Conservation (phyloP, 192 early-diverging fungal species). For the Umbelopsis sp. region DNA sequence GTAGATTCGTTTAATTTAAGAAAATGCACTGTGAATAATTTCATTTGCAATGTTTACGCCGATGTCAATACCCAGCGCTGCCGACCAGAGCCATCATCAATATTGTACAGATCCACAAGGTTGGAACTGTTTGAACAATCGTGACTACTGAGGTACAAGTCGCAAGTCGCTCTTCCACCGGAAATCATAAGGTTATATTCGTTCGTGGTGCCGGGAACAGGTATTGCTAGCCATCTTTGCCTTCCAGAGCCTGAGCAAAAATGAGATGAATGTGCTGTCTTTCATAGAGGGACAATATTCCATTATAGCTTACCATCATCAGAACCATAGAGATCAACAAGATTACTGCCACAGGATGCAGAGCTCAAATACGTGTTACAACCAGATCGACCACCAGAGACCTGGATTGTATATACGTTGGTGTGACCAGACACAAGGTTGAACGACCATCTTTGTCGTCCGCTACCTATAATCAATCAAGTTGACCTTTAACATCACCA, state of each 20-base stretch:
- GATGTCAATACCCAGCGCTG: not conserved
- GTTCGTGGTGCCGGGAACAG: not conserved
- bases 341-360: not conserved
- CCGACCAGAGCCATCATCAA: conserved; percentile 5
- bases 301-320: not conserved
- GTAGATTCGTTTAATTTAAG: not conserved
- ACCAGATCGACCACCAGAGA: conserved; percentile 14
- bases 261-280: not conserved
- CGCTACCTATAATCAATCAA: not conserved
- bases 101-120: not conserved
- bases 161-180: conserved; percentile 6
- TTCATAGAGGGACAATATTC: too few relatives aligned
- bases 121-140: conserved; percentile 6
- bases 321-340: not conserved
- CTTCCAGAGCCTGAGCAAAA: not conserved
- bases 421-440: not conserved
- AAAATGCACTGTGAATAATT: not conserved
- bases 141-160: not conserved
- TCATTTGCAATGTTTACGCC: not conserved
- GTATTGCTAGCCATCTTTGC: not conserved
- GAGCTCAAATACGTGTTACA: not conserved
- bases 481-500: not conserved
- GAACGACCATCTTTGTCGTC: not conserved
- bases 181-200: conserved; percentile 8
- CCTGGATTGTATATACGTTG: conserved; percentile 7